Conservation (phyloP, 495 filamentous ascomycete species). For the Tuber melanosporum region DNA sequence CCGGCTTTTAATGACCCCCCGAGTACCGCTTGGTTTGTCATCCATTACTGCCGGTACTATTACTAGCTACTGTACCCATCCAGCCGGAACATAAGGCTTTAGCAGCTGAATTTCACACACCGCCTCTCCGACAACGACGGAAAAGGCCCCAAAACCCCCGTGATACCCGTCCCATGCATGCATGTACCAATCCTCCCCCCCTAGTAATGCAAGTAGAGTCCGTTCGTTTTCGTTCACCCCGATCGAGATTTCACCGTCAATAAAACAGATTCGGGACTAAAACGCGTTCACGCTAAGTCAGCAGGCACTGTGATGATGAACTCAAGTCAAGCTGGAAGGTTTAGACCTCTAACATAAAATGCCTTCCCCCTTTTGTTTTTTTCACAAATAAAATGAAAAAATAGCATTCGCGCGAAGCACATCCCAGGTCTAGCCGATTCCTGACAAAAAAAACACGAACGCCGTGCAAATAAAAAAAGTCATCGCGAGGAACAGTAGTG, state of each 20-base stretch:
- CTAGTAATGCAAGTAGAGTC: background rate
- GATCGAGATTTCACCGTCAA: background rate
- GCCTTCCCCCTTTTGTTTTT: background rate
- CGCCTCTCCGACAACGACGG: background rate
- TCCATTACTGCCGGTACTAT: background rate
- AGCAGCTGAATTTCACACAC: background rate
- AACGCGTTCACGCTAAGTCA: background rate
- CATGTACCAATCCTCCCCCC: background rate
- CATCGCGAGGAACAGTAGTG: background rate
- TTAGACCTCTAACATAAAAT: background rate
- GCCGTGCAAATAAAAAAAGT: background rate
- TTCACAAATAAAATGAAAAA: background rate
- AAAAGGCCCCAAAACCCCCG: background rate
- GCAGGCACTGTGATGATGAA: background rate
- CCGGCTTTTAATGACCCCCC: too few relatives aligned
- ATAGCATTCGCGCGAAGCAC: background rate
- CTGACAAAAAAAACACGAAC: background rate
- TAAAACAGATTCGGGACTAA: background rate
- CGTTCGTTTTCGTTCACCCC: background rate
- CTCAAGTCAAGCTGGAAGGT: background rate
- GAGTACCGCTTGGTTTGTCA: background rate
- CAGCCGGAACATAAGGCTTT: background rate
- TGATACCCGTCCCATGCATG: background rate
- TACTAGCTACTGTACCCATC: background rate
- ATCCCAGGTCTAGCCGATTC: background rate